Conservation (phyloP, 441 rosid genomes). For the Mallotus japonicus region DNA sequence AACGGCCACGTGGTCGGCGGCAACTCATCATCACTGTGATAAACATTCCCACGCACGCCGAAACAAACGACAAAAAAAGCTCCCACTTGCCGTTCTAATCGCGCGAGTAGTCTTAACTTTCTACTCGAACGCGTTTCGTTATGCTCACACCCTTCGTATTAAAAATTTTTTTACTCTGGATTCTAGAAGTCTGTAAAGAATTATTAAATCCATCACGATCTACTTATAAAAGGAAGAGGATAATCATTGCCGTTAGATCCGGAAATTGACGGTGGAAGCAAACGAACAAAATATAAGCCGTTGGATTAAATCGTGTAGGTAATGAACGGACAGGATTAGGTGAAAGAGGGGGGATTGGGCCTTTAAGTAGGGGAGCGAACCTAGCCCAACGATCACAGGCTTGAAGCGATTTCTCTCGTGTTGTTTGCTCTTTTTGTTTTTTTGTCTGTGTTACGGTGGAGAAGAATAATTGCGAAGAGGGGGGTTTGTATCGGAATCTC, state of each 20-base stretch:
- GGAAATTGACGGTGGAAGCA: conserved; percentile 24
- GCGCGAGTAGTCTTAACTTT: not conserved
- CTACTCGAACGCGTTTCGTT: not conserved
- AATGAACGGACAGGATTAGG: conserved; percentile 45
- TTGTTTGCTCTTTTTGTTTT: conserved; percentile 17
- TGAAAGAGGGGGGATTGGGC: conserved; percentile 34
- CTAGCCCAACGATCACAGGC: conserved; percentile 21
- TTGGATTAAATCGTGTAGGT: conserved; percentile 27
- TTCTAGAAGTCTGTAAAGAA: conserved; percentile 4
- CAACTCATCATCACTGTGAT: not conserved
- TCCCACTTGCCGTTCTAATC: too few relatives aligned
- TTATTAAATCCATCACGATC: conserved; percentile 10
- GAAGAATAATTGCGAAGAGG: conserved; percentile 26
- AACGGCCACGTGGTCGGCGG: conserved; percentile 31
- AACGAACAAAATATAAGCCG: not conserved
- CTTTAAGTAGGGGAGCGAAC: conserved; percentile 45
- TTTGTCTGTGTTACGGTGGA: not conserved
- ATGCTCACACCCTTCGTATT: not conserved
- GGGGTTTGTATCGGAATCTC: conserved; percentile 8
- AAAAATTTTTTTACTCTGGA: not conserved
- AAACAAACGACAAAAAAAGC: not conserved
- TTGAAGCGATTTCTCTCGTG: conserved; percentile 15
- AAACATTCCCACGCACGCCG: not conserved
- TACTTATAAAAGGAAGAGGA: conserved; percentile 12
- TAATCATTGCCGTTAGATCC: conserved; percentile 29